Evolutionary conservation across 176 grass and related monocot species (phyloP).

Genomic region (Ampelocalamus luodianensis): DNA sequence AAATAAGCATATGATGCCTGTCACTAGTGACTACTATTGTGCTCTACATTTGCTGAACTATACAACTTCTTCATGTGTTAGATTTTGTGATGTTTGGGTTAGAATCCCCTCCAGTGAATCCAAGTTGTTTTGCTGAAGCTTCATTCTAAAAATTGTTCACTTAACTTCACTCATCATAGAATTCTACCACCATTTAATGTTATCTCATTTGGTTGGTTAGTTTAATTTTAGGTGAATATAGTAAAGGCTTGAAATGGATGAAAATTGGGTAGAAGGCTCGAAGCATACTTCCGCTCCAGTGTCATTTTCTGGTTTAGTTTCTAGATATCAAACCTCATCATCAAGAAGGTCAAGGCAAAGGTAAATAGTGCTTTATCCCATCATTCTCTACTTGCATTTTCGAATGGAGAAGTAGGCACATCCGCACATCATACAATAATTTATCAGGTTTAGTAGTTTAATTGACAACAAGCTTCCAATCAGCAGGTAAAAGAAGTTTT

Average conservation of each 20-base stretch:
- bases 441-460: slow-evolving; percentile 1
- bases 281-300: slow-evolving; percentile 39
- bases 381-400: slow-evolving; percentile 19
- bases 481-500: slow-evolving; percentile 17
- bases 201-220: slow-evolving; percentile 7
- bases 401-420: not conserved
- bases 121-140: slow-evolving; percentile 15
- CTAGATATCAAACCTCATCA: slow-evolving; percentile 31
- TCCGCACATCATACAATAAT: not conserved
- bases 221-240: slow-evolving; percentile 36
- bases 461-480: not conserved
- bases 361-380: slow-evolving; percentile 29
- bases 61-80: not conserved
- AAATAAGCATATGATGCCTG: slow-evolving; percentile 18
- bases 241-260: slow-evolving; percentile 42
- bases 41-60: slow-evolving; percentile 5
- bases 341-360: slow-evolving; percentile 40
- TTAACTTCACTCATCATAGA: slow-evolving; percentile 31
- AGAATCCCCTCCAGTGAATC: slow-evolving; percentile 7
- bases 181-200: not conserved
- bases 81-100: not conserved
- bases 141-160: not conserved
- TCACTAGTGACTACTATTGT: not conserved
- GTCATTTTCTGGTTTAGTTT: slow-evolving; percentile 32
- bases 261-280: slow-evolving; percentile 43